A percentile compares a stretch with the other conserved stretches of the same genome.
phyloP scores from a whole-genome alignment of 1,139 yeast genomes.

The Blastobotrys proliferans region DNA sequence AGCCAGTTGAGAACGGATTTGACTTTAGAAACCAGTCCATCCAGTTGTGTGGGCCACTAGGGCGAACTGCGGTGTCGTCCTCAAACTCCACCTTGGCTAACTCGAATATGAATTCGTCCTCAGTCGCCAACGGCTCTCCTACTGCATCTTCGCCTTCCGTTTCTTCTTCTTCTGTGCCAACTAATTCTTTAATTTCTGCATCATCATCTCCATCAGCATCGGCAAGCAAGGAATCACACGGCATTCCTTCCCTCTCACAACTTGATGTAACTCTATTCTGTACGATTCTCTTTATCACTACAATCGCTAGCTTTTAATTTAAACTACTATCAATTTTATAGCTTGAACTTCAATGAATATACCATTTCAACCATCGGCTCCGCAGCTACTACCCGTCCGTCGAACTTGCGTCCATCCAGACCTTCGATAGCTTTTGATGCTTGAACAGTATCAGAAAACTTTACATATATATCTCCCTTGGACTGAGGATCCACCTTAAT shows the following conservation, averaged over 20 bases:
- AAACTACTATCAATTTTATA: too few relatives aligned
- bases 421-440: constrained; percentile 35
- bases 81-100: too few relatives aligned
- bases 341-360: constrained; percentile 30
- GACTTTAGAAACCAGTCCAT: not conserved
- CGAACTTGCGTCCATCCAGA: constrained; percentile 38
- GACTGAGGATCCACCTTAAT: constrained; percentile 31
- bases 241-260: too few relatives aligned
- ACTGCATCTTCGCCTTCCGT: not conserved
- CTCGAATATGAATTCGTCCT: too few relatives aligned
- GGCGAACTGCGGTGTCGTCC: too few relatives aligned
- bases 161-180: not conserved
- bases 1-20: constrained; percentile 7
- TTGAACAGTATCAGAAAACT: constrained; percentile 30
- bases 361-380: constrained; percentile 35
- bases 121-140: too few relatives aligned
- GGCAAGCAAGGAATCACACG: too few relatives aligned
- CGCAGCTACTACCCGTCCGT: constrained; percentile 35
- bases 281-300: too few relatives aligned
- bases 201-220: not conserved
- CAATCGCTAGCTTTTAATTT: too few relatives aligned
- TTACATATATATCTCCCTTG: constrained; percentile 35
- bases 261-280: too few relatives aligned
- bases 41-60: constrained; percentile 3
- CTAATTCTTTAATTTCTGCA: not conserved